Base-by-base conservation (phyloP, 805 yeast species). In the Pichia cabralensis region DNA sequence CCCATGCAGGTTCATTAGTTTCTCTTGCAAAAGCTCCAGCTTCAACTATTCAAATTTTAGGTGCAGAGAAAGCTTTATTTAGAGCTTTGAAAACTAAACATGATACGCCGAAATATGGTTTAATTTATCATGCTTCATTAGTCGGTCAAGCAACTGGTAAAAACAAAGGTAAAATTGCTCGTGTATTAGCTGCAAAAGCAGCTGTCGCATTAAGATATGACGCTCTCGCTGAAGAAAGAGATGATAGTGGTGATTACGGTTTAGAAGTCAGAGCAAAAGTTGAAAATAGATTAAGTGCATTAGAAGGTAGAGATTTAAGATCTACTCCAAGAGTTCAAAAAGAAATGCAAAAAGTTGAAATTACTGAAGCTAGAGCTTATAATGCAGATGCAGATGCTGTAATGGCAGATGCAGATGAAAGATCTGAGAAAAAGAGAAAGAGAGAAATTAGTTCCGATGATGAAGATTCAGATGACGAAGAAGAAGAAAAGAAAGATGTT, bases 51-150 rank as follows among this genome's bases (percentile, higher is more conserved):
- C 98, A 92, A 71, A 89, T 92, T 48, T 73, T 92, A 59, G 98
- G 98, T 62, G 97, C 98, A 45, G 98, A 92, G 69, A 92, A 92
- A 75, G 98, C 98, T 28, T 71, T 92, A 42, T 92, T 92, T 75
- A 80, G 98, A 69, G 98, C 98, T 43, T 76, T 92, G 56, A 92
- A 92, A 72, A 92, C 98, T 40, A 92, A 92, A 65, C 96, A 88
- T 54, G 95, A 92, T 62, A 92, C 98, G 43, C 98, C 98, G 57
- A 92, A 92, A 64, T 92, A 92, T 58, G 98, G 98, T 69, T 70
- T 92, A 53, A 71, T 92, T 49, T 92, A 92, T 70, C 97, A 92
- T 60, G 95, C 97, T 39, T 84, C 96, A 21, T 71, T 92, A 45
- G 94, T 92, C 48, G 98, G 98, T 46, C 96, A 89, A 71, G 98